These are phyloP conservation scores for Mariannaea sp. DNA, from an alignment of 2,329 filamentous ascomycete genomes.

Conservation along the genomic window DNA sequence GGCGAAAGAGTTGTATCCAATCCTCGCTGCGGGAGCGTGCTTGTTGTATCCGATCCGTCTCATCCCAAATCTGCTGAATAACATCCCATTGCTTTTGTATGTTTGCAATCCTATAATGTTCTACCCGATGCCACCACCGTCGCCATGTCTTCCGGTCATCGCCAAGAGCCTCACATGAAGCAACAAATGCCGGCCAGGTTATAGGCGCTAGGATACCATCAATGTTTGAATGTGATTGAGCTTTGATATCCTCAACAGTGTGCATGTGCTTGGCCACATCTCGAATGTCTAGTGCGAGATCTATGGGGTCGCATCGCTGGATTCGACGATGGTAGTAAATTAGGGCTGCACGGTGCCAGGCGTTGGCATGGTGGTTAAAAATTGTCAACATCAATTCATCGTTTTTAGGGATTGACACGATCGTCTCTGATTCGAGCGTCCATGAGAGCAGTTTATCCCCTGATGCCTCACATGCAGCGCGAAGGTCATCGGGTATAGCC, in stretches of 20 bases:
- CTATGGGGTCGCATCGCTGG: background rate
- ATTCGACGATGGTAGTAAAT: conserved; percentile 17
- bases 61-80: conserved; percentile 16
- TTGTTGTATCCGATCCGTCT: conserved; percentile 8
- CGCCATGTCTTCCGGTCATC: conserved; percentile 3
- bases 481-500: conserved; percentile 5
- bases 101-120: conserved; percentile 19
- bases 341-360: conserved; percentile 13
- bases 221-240: background rate
- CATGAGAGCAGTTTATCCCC: conserved; percentile 12
- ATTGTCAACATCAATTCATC: conserved; percentile 3
- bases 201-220: conserved; percentile 11
- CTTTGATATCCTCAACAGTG: conserved; percentile 5
- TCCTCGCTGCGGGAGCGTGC: background rate
- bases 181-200: conserved; percentile 15
- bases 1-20: conserved; percentile 4
- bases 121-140: conserved; percentile 17
- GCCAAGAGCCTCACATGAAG: conserved; percentile 13
- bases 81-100: conserved; percentile 18
- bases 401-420: background rate
- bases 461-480: conserved; percentile 9
- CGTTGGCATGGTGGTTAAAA: conserved; percentile 9
- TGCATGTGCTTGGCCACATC: conserved; percentile 2
- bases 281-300: background rate
- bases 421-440: conserved; percentile 5